Evolutionary conservation across 495 filamentous ascomycete species (phyloP), one percentile per base, ranked within the genome.

Genomic region (Pseudomonodictys pantanalensis): DNA sequence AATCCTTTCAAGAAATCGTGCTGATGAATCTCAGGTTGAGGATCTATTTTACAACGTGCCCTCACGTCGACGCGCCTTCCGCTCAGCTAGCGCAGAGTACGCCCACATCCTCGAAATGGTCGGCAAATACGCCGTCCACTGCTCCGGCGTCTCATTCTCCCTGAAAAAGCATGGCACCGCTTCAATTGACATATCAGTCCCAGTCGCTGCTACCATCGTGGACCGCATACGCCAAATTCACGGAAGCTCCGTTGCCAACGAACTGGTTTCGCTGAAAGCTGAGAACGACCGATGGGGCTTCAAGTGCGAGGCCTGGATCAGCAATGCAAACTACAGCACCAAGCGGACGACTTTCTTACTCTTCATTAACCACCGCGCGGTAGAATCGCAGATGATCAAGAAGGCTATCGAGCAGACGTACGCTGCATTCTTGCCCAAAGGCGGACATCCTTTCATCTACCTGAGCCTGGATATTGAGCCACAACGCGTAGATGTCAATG

Each of bases 291-390:
- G 88, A 53, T 89, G 87, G 73, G 92, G 89, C 0, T 96, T 96
- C 75, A 87, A 81, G 55, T 87, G 86, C 20, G 82, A 84, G 7
- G 93, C 90, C 0, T 85, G 88, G 73, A 84, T 86, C 11, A 97
- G 89, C 26, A 99, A 96, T 68, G 92, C 95, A 20, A 99, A 99
- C 67, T 95, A 97, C 72, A 87, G 89, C 71, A 85, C 93, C 56
- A 99, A 97, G 73, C 89, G 87, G 70, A 96, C 91, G 0, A 87
- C 82, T 0, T 78, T 97, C 8, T 77, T 99, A 6, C 79, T 99
- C 3, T 99, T 99, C 73, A 97, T 99, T 71, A 99, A 99, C 64
- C 90, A 97, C 70, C 86, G 95, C 23, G 87, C 91, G n/a, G 95
- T 99, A 3, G 95, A 97, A 65, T 97, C 92, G 1, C 85, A 87